phyloP scores from a whole-genome alignment of 495 filamentous ascomycete genomes.

The Penicillium maclennaniae region DNA sequence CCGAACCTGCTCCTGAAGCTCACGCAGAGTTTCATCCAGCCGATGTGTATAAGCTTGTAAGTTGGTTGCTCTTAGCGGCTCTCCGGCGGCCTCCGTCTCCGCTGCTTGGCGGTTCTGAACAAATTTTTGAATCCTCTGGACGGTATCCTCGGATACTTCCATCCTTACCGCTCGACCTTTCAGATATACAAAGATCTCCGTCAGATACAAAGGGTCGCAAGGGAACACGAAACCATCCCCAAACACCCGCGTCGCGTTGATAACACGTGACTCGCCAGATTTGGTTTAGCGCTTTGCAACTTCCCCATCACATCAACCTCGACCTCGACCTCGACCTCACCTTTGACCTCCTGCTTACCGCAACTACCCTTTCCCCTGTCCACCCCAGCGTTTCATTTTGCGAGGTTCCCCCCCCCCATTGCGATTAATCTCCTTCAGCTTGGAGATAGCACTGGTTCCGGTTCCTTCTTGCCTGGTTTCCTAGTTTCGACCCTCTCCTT shows the following conservation, averaged over 20 bases:
- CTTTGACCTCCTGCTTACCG: conserved; percentile 4
- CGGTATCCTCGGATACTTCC: conserved; percentile 30
- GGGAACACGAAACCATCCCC: neutral
- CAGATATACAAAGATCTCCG: neutral
- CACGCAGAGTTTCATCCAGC: conserved; percentile 60
- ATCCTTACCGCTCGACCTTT: conserved; percentile 15
- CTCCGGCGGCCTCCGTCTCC: conserved; percentile 31
- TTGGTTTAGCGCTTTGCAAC: conserved; percentile 13
- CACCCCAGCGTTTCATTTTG: conserved; percentile 4
- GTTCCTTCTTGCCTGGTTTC: conserved; percentile 17
- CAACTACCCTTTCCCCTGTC: conserved; percentile 6
- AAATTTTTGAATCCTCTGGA: conserved; percentile 39
- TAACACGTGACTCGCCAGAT: conserved; percentile 12
- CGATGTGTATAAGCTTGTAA: conserved; percentile 43
- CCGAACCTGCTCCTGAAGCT: conserved; percentile 60
- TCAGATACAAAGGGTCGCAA: neutral
- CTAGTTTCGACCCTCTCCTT: conserved; percentile 15
- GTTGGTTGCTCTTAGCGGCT: conserved; percentile 30
- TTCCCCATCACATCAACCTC: conserved; percentile 24
- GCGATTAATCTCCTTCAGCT: neutral
- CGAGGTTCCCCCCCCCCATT: neutral
- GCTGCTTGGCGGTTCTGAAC: conserved; percentile 33
- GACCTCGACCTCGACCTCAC: conserved; percentile 16
- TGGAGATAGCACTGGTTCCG: conserved; percentile 5
- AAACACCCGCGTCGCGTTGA: conserved; percentile 11